Conservation (phyloP, 2,329 filamentous ascomycete species). For the Fusarium dlaminii region DNA sequence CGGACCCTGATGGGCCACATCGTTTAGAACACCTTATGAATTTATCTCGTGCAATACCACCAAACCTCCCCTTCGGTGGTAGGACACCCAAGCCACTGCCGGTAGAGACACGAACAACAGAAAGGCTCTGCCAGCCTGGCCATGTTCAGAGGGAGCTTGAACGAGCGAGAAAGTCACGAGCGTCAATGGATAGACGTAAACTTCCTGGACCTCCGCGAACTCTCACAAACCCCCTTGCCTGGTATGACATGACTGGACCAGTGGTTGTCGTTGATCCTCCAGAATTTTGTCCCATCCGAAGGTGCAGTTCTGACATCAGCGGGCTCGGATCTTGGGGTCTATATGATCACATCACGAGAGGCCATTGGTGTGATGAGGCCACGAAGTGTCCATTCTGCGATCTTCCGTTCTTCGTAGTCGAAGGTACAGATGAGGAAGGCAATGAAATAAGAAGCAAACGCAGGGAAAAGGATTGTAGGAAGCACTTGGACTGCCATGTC, state of each 20-base stretch:
- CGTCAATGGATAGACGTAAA: background rate
- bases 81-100: background rate
- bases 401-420: background rate
- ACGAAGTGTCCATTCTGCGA: constrained; percentile 29
- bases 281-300: background rate
- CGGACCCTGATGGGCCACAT: background rate
- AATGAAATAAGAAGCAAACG: background rate
- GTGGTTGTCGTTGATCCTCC: constrained; percentile 3
- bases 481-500: constrained; percentile 38
- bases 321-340: constrained; percentile 3
- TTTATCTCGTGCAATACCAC: background rate
- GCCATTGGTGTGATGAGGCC: background rate
- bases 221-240: constrained; percentile 16
- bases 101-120: background rate
- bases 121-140: background rate
- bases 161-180: background rate
- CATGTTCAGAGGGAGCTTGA: background rate
- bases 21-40: background rate
- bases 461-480: constrained; percentile 5
- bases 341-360: constrained; percentile 19
- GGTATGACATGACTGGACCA: constrained; percentile 24
- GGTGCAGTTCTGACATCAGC: background rate
- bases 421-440: background rate
- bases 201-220: constrained; percentile 12
- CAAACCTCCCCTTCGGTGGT: background rate